Evolutionary conservation across 2,329 filamentous ascomycete genomes (phyloP), one percentile per base, ranked within the genome.

Genomic region (Aureobasidium sp.): DNA sequence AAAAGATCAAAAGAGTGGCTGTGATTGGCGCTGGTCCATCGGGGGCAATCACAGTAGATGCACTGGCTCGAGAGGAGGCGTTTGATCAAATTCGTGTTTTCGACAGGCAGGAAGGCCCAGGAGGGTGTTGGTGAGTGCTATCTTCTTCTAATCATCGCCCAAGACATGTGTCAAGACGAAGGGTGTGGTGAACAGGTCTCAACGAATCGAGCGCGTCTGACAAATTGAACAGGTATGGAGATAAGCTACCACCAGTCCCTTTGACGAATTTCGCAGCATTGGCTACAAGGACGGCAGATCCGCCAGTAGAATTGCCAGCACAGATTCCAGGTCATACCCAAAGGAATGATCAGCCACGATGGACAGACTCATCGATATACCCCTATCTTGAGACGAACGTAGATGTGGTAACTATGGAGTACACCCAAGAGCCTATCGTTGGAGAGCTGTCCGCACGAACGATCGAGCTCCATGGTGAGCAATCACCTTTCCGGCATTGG

Each of bases 301-400:
- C 72, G 5, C 77, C 82, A 1, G 52, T 83, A 0, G 31, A 73
- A 2, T 73, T 84, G 22, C 84, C 84, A 0, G 62, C 72, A 1
- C 64, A 67, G 0, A 70, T 86, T 0, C 84, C 84, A 3, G 74
- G 78, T 0, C 72, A 75, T 58, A 75, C 76, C 0, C 75, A 78
- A 0, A 76, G 74, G 44, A 70, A 73, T 14, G 63, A 69, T 1
- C 76, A 78, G 62, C 76, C 79, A 20, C 80, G 83, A 2, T 85
- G 81, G 67, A 72, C 76, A 14, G 83, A 86, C 63, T 83, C 84
- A 0, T 82, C 82, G 0, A 77, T 87, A 20, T 87, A 87, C 66
- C 82, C 83, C 0, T 80, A 82, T 22, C 73, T 88, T n/a, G 83
- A 88, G 68, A 88, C 84, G 2, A 88, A 88, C 65, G 81, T 88